A percentile compares a stretch with the other conserved stretches of the same genome.
Evolutionary conservation across 192 early-diverging fungal genomes (phyloP).

Genomic region (Pilobolus umbonatus): DNA sequence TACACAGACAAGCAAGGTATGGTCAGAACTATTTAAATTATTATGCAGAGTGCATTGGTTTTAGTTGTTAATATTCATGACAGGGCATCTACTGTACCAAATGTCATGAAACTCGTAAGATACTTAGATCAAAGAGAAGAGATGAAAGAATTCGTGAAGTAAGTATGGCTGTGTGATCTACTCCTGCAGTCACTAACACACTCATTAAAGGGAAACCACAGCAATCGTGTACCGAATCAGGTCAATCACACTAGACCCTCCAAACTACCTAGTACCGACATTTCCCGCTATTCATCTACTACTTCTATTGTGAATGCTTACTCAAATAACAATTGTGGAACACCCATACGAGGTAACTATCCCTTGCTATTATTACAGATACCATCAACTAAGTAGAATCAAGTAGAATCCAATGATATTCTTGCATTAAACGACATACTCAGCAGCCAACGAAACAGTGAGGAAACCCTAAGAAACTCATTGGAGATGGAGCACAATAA

Average conservation of each 20-base stretch:
- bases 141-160: slow-evolving; percentile 25
- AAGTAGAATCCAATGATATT: not conserved
- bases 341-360: slow-evolving; percentile 6
- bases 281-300: slow-evolving; percentile 16
- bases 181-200: not conserved
- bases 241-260: no score
- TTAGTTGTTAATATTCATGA: not conserved
- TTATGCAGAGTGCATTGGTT: not conserved
- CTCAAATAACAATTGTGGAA: slow-evolving; percentile 3
- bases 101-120: slow-evolving; percentile 68
- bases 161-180: slow-evolving; percentile 1
- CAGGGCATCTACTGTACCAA: slow-evolving; percentile 72
- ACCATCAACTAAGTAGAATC: not conserved
- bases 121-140: slow-evolving; percentile 53
- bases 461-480: slow-evolving; percentile 11
- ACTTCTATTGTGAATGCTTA: slow-evolving; percentile 29
- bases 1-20: slow-evolving; percentile 73
- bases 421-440: slow-evolving; percentile 22
- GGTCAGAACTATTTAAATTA: not conserved
- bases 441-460: slow-evolving; percentile 6
- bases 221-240: no score
- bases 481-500: not conserved
- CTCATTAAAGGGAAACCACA: no score
- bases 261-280: no score
- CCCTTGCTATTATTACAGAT: not conserved